Evolutionary conservation across 768 basidiomycete species (phyloP).

Genomic region (Lactarius trivialis): DNA sequence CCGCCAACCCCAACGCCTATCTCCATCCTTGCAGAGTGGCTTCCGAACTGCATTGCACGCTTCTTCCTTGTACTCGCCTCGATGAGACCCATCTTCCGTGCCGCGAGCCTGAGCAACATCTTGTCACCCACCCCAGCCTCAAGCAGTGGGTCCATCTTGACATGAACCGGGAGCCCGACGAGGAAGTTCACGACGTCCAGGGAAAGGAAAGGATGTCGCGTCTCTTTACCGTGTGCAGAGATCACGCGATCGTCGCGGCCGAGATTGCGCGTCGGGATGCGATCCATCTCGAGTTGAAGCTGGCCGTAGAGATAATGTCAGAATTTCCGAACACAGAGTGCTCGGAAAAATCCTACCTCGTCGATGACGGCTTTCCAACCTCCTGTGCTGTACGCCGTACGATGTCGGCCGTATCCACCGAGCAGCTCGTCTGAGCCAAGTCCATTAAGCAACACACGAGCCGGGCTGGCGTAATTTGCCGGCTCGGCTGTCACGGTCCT

Average conservation of each 20-base stretch:
- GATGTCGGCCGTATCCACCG: slow-evolving; percentile 89
- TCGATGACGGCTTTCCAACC: slow-evolving; percentile 75
- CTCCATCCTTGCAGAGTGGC: slow-evolving; percentile 79
- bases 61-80: slow-evolving; percentile 77
- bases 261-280: slow-evolving; percentile 83
- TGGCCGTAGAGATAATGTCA: slow-evolving; percentile 29
- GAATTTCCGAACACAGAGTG: not conserved
- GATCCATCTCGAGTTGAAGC: slow-evolving; percentile 85
- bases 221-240: slow-evolving; percentile 88
- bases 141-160: slow-evolving; percentile 73
- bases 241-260: slow-evolving; percentile 93
- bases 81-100: slow-evolving; percentile 63
- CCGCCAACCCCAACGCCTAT: slow-evolving; percentile 43
- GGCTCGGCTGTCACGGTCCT: slow-evolving; percentile 31
- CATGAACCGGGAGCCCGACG: slow-evolving; percentile 69
- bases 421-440: slow-evolving; percentile 93
- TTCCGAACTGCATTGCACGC: slow-evolving; percentile 96
- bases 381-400: slow-evolving; percentile 57
- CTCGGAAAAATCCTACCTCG: slow-evolving; percentile 47
- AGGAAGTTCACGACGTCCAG: slow-evolving; percentile 72
- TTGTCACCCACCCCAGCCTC: slow-evolving; percentile 86
- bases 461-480: slow-evolving; percentile 58
- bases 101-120: slow-evolving; percentile 67
- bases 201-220: slow-evolving; percentile 85
- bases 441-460: slow-evolving; percentile 82